These are phyloP conservation scores for Xerocomus minutiporus DNA, from an alignment of 1,284 basidiomycete species.

Conservation along the genomic window DNA sequence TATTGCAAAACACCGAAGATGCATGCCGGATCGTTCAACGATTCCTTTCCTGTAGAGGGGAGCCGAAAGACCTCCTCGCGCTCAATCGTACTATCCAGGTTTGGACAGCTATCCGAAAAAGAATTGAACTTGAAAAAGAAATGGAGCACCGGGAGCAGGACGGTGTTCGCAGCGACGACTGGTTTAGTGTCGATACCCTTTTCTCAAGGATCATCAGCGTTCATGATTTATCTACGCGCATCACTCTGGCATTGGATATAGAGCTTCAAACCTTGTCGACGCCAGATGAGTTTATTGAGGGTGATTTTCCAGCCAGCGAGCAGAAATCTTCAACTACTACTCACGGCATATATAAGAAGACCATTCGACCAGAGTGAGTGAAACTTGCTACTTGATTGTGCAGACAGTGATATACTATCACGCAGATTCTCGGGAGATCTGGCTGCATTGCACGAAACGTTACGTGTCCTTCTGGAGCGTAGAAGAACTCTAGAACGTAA, in stretches of 20 bases:
- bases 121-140: slow-evolving; percentile 51
- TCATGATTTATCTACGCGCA: slow-evolving; percentile 52
- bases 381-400: neutral
- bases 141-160: slow-evolving; percentile 44
- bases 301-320: slow-evolving; percentile 20
- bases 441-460: slow-evolving; percentile 45
- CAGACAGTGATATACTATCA: slow-evolving; percentile 1
- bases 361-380: slow-evolving; percentile 66
- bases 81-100: slow-evolving; percentile 57
- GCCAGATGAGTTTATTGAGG: slow-evolving; percentile 24
- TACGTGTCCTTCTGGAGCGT: slow-evolving; percentile 43
- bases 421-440: slow-evolving; percentile 68
- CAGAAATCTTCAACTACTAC: slow-evolving; percentile 12
- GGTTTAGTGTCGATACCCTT: slow-evolving; percentile 54
- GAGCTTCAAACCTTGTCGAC: slow-evolving; percentile 14
- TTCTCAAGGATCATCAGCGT: slow-evolving; percentile 55
- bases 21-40: slow-evolving; percentile 75
- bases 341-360: slow-evolving; percentile 43
- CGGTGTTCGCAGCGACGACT: slow-evolving; percentile 38
- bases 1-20: slow-evolving; percentile 65
- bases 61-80: slow-evolving; percentile 59
- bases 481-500: slow-evolving; percentile 52
- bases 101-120: slow-evolving; percentile 51
- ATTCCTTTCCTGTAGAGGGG: slow-evolving; percentile 69
- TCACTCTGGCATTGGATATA: slow-evolving; percentile 51